Evolutionary conservation across 345 rosid species (phyloP), one percentile per base, ranked within the genome.

Genomic region (Rhizophora mangle): DNA sequence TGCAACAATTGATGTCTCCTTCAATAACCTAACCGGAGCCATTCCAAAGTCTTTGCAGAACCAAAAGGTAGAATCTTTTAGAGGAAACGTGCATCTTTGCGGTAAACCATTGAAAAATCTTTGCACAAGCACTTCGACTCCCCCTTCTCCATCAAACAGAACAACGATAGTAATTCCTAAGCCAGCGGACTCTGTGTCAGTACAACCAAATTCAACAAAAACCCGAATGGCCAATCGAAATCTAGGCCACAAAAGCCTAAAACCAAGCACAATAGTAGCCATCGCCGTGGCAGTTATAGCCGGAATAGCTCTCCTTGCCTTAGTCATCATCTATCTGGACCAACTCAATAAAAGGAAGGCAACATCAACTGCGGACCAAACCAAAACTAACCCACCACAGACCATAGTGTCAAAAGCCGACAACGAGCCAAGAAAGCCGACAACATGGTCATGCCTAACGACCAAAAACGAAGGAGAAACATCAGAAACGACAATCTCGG

Each of bases 21-120:
- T 88, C 81, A 94, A 94, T 81, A 91, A 89, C 67, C 80, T 94
- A 15, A 91, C 93, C 19, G 98, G 97, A 24, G 78, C 89, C 58
- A 88, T 94, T 43, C 98, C 98, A 3, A 76, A 62, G 58, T 75
- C 88, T 63, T 60, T 87, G 84, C 78, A 78, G 3, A 84, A 86
- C 72, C 96, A 86, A 78, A 90, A 85, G 74, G 65, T 68, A 0
- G 87, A 75, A 60, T 81, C 85, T 22, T 88, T 86, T 52, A 73
- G 78, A 2, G 97, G 97, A 31, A 94, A 94, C 11, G 27, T 60
- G 4, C 88, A 83, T 61, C 77, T 94, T 15, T 94, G 98, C 63
- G 98, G 98, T 59, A 88, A 85, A 76, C 98, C 98, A 20, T 47
- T 94, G 61, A 85, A 84, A 83, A 88, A 65, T 70, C 87, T 86